Evolutionary conservation across 2,329 filamentous ascomycete genomes (phyloP).

Genomic region (Pestalotiopsis sp.): DNA sequence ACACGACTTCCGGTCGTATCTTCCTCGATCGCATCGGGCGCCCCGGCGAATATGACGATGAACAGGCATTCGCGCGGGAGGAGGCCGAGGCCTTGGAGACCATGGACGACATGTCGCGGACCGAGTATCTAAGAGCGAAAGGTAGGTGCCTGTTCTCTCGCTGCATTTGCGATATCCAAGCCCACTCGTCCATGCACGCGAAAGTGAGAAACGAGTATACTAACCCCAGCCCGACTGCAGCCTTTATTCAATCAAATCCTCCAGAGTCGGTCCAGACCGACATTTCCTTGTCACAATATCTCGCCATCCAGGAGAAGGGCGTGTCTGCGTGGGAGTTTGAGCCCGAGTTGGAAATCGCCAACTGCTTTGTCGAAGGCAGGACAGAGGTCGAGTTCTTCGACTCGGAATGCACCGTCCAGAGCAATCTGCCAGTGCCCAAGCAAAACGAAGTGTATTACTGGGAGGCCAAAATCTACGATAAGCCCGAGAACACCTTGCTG

Average conservation of each 20-base stretch:
- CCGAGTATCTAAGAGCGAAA: slow-evolving; percentile 93
- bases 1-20: slow-evolving; percentile 84
- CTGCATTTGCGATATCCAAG: background rate
- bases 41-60: slow-evolving; percentile 96
- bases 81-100: slow-evolving; percentile 92
- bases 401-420: slow-evolving; percentile 95
- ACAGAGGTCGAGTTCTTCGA: slow-evolving; percentile 99
- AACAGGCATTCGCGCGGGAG: slow-evolving; percentile 89
- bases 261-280: slow-evolving; percentile 95
- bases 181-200: background rate
- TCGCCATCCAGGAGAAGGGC: slow-evolving; percentile 98
- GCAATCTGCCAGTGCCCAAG: slow-evolving; percentile 94
- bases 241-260: slow-evolving; percentile 90
- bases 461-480: slow-evolving; percentile 98
- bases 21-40: slow-evolving; percentile 89
- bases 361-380: slow-evolving; percentile 94
- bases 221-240: slow-evolving; percentile 44
- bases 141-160: slow-evolving; percentile 54
- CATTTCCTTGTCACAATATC: slow-evolving; percentile 94
- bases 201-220: background rate
- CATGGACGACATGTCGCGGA: slow-evolving; percentile 91
- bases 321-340: slow-evolving; percentile 99
- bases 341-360: slow-evolving; percentile 97
- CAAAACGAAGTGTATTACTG: slow-evolving; percentile 99
- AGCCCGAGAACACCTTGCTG: slow-evolving; percentile 83